Base-by-base conservation (phyloP, 164 flowering plant species). In the Santalum album region DNA sequence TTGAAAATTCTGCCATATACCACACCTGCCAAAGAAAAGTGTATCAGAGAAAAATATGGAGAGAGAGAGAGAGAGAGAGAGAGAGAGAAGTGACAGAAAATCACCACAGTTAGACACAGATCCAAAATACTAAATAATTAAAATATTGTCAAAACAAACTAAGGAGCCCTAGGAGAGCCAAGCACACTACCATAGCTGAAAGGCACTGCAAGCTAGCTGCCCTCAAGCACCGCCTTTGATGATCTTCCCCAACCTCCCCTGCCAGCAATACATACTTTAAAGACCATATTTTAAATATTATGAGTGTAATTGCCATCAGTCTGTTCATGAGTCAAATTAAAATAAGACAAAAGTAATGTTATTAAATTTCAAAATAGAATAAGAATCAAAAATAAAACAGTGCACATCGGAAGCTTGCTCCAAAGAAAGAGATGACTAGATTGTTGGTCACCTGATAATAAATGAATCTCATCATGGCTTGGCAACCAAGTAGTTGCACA, bases 201-300 rank as follows among this genome's bases (percentile, higher is more conserved):
- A 92, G 76, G 69, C 98, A 92, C 58, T 85, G 90, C 74, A 89
- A 74, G 63, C 95, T 82, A 38, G 90, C 82, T 52, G 98, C 94
- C 61, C 80, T 75, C 65, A 92, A 69, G 59, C 72, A 54, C 43
- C 60, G 50, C 46, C 65, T 76, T 59, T 79, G 65, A 40, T 69
- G 67, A 38, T 69, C 83, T 20, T 76, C 85, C 4, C 82, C 87
- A 59, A 35, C 27, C 51, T 74, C 76, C 36, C 59, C 74, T 53
- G 91, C 89, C 45, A 92, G 38, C 23, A 23, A n/a, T 47, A 62
- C 91, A 86, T 12, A 92, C 78, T 73, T 75, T 80, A 35, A 15
- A 72, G 35, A 80, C 96, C 52, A 86, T 75, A 5, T 60, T 79
- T 61, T 86, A 96, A 56, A 92, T 81, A 61, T 74, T 88, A 60